Evolutionary conservation across 2,329 filamentous ascomycete genomes (phyloP), one percentile per base, ranked within the genome.

Genomic region (Colletotrichum brevisporum): DNA sequence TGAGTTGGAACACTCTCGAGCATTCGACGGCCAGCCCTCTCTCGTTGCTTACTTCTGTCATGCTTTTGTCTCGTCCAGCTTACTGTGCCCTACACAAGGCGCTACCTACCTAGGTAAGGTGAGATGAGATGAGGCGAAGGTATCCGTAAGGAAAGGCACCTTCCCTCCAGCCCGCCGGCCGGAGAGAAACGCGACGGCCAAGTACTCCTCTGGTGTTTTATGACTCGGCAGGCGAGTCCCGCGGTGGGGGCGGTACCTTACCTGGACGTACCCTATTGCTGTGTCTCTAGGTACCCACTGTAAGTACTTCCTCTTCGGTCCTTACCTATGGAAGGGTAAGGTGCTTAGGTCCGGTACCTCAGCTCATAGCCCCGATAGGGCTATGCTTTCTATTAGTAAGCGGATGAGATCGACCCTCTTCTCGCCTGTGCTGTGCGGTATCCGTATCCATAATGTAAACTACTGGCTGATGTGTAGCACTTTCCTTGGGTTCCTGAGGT

Each of bases 161-260:
- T 36, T 36, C 31, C 4, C 24, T 2, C 56, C 16, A 58, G 45
- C 43, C 18, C 39, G 39, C n/a, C n/a, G 13, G 27, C 41, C 50
- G 4, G 45, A 18, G 53, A 31, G 45, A 47, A 52, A 63, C 47
- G 10, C 21, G 39, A 21, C 48, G 39, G 55, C 24, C 50, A 57
- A 64, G 52, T 64, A 50, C 27, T 27, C 18, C 18, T 65, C 27
- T 36, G 36, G n/a, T 48, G 24, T 18, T 54, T 24, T 68, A 21
- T 59, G 54, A 52, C 61, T 53, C 61, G 55, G 41, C 48, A 43
- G 54, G 48, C 43, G 21, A 57, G 47, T 65, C 61, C 61, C 54
- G 43, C 50, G 16, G 66, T 59, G 55, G 50, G 54, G 53, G 47
- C 13, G 16, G 50, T 54, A 63, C 65, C 26, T 43, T 52, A n/a